Evolutionary conservation across 495 filamentous ascomycete genomes (phyloP).

Genomic region (Talaromyces wortmannii): DNA sequence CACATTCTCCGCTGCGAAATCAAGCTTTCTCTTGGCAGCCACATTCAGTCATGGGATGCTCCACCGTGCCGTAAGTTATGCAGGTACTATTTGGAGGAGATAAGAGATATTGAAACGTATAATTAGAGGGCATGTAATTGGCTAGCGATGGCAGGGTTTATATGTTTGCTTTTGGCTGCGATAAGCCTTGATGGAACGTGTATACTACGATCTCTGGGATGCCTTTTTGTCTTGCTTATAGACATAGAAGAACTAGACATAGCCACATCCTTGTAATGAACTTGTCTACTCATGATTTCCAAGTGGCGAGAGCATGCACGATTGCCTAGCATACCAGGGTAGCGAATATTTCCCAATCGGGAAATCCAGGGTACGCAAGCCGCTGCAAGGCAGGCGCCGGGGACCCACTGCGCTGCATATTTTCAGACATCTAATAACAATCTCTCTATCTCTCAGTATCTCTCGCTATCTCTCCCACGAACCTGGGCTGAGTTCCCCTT

Average conservation of each 20-base stretch:
- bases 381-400: not conserved
- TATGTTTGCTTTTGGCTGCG: too few species aligned
- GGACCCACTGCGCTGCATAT: not conserved
- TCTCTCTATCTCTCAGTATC: not conserved
- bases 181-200: too few species aligned
- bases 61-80: not conserved
- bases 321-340: too few species aligned
- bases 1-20: not conserved
- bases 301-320: too few species aligned
- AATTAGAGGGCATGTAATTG: too few species aligned
- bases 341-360: not conserved
- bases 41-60: not conserved
- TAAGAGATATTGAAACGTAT: too few species aligned
- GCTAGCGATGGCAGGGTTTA: too few species aligned
- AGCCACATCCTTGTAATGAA: too few species aligned
- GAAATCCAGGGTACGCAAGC: conserved; percentile 1
- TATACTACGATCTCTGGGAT: too few species aligned
- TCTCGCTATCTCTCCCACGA: not conserved
- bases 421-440: not conserved
- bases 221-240: too few species aligned
- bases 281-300: too few species aligned
- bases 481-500: not conserved
- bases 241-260: too few species aligned
- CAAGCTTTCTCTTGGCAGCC: not conserved
- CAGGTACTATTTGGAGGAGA: not conserved